Evolutionary conservation across 2,329 filamentous ascomycete genomes (phyloP).

Genomic region (Clonostachys rhizophaga): DNA sequence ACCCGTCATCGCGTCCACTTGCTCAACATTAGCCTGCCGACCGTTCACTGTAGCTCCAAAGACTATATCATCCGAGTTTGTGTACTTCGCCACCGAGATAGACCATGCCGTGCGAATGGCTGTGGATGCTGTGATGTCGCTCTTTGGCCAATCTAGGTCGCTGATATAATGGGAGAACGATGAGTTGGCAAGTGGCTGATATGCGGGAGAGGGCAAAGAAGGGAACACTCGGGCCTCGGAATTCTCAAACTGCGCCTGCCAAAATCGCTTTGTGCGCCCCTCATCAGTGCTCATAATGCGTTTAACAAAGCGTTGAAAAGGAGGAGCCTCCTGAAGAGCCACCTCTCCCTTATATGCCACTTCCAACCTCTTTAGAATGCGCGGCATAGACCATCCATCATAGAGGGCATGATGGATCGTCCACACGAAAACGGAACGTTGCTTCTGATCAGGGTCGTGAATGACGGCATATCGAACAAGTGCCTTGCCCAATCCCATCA

Average conservation of each 20-base stretch:
- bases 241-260: no score
- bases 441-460: neutral
- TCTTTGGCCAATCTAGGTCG: no score
- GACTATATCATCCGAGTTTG: constrained; percentile 3
- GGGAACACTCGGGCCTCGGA: no score
- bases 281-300: constrained; percentile 27
- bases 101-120: constrained; percentile 19
- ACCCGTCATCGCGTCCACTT: constrained; percentile 1
- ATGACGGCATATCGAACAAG: neutral
- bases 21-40: constrained; percentile 1
- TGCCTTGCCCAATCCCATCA: neutral
- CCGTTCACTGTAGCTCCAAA: constrained; percentile 4
- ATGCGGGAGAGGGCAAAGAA: no score
- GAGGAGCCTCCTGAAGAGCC: constrained; percentile 10
- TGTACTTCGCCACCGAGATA: constrained; percentile 6
- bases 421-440: constrained; percentile 3
- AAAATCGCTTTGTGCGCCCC: constrained; percentile 16
- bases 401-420: constrained; percentile 9
- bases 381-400: constrained; percentile 6
- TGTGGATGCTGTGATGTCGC: constrained; percentile 7
- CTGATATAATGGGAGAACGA: no score
- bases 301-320: constrained; percentile 34
- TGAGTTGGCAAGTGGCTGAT: no score
- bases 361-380: neutral
- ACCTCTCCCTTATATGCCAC: neutral